These are phyloP conservation scores for Epichloe scottii DNA, from an alignment of 2,329 filamentous ascomycete genomes.

Conservation along the genomic window DNA sequence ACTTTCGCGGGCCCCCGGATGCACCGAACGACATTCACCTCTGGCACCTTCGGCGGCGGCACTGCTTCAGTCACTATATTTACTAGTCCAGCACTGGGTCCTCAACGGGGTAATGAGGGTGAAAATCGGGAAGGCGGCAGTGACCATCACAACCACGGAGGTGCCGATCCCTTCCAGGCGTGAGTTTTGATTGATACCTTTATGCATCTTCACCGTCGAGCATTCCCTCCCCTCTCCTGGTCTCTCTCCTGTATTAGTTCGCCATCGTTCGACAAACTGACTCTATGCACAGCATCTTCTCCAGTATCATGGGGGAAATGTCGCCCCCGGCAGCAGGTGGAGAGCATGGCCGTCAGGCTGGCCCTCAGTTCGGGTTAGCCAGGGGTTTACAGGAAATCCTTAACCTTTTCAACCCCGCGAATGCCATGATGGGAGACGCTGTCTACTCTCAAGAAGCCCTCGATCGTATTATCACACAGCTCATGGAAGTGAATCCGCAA, in stretches of 20 bases:
- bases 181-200: conserved; percentile 19
- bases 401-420: conserved; percentile 38
- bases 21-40: conserved; percentile 25
- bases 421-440: conserved; percentile 56
- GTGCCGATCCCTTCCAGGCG: conserved; percentile 34
- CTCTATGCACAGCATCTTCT: conserved; percentile 29
- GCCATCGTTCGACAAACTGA: conserved; percentile 3
- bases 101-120: not conserved
- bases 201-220: no score
- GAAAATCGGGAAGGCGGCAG: not conserved
- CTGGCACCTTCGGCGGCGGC: conserved; percentile 25
- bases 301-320: conserved; percentile 29
- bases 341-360: conserved; percentile 12
- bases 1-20: conserved; percentile 13
- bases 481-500: conserved; percentile 73
- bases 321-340: conserved; percentile 17
- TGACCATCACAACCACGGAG: not conserved
- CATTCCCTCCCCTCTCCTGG: not conserved
- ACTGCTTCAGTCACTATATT: conserved; percentile 37
- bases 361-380: conserved; percentile 11
- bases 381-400: conserved; percentile 40
- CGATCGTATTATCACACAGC: conserved; percentile 72
- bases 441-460: conserved; percentile 86
- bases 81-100: conserved; percentile 21
- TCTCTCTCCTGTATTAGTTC: not conserved